Evolutionary conservation across 2,329 filamentous ascomycete genomes (phyloP).

Genomic region (Colletotrichum sp.): DNA sequence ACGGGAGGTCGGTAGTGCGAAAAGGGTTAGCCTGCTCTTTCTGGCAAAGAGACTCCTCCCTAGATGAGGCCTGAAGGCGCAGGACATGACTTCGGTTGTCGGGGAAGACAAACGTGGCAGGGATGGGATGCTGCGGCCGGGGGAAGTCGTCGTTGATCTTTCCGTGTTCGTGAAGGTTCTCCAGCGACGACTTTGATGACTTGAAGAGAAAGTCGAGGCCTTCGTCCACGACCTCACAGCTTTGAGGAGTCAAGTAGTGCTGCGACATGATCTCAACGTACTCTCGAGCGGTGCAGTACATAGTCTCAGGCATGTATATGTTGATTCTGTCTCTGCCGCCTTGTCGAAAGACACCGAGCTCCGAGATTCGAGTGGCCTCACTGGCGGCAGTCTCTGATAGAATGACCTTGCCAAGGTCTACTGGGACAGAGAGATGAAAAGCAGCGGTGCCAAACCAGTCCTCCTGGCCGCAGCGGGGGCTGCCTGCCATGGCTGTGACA

Average conservation of each 20-base stretch:
- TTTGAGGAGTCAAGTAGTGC: neutral
- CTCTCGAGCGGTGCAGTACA: neutral
- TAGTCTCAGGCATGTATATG: neutral
- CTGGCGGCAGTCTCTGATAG: neutral
- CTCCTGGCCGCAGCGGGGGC: neutral
- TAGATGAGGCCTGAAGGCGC: neutral
- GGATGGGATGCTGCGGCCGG: neutral
- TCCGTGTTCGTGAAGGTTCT: neutral
- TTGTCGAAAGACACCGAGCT: neutral
- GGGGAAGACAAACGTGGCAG: neutral
- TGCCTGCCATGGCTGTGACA: neutral
- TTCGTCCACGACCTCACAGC: neutral
- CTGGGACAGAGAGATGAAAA: neutral
- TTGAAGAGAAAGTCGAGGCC: neutral
- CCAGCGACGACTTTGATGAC: neutral
- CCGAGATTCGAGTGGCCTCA: neutral
- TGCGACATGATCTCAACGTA: neutral
- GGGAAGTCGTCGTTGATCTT: neutral
- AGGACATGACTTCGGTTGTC: neutral
- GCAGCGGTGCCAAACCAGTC: neutral
- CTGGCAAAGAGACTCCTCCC: neutral
- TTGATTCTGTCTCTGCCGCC: neutral
- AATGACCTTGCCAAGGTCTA: neutral
- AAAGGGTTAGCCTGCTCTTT: neutral
- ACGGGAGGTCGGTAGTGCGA: neutral